Percentiles rank a stretch among this genome's conserved stretches.
These are phyloP conservation scores for Aspergillus quadricinctus DNA, from an alignment of 2,329 filamentous ascomycete species.

Conservation along the genomic window DNA sequence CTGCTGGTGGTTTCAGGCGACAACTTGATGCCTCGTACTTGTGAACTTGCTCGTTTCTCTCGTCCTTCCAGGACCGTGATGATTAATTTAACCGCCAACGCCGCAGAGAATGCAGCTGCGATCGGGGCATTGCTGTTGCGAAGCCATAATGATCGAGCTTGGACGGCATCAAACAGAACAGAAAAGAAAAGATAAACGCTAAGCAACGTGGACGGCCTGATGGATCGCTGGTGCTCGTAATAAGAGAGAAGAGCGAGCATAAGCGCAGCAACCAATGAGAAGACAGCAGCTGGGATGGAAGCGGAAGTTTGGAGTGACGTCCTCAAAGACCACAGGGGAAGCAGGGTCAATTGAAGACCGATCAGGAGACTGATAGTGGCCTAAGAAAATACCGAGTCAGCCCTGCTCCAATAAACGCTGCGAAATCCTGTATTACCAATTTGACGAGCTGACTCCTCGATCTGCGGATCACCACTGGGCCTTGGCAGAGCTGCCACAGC, in stretches of 20 bases:
- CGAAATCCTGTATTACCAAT: not conserved
- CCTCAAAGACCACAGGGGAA: not conserved
- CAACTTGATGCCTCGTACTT: constrained; percentile 6
- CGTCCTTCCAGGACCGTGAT: constrained; percentile 40
- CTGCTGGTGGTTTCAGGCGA: constrained; percentile 20
- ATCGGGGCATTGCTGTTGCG: constrained; percentile 22
- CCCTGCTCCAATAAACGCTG: not conserved
- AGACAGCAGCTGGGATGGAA: not conserved
- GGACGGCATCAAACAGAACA: constrained; percentile 39
- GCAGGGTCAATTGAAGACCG: not conserved
- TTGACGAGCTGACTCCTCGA: not conserved
- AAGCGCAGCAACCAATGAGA: not conserved
- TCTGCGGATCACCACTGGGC: not conserved
- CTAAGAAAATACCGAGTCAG: not conserved
- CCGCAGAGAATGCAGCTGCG: constrained; percentile 33
- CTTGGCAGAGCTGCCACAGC: not conserved
- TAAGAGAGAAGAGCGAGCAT: not conserved
- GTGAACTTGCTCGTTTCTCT: constrained; percentile 34
- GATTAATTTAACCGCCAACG: constrained; percentile 37
- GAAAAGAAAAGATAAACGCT: constrained; percentile 40
- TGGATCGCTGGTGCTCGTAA: constrained; percentile 20
- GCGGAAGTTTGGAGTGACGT: not conserved
- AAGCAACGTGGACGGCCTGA: constrained; percentile 24
- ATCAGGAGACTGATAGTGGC: not conserved
- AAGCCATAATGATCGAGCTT: constrained; percentile 36